Evolutionary conservation across 1,284 basidiomycete genomes (phyloP).

Genomic region (Ceratobasidium sp.): DNA sequence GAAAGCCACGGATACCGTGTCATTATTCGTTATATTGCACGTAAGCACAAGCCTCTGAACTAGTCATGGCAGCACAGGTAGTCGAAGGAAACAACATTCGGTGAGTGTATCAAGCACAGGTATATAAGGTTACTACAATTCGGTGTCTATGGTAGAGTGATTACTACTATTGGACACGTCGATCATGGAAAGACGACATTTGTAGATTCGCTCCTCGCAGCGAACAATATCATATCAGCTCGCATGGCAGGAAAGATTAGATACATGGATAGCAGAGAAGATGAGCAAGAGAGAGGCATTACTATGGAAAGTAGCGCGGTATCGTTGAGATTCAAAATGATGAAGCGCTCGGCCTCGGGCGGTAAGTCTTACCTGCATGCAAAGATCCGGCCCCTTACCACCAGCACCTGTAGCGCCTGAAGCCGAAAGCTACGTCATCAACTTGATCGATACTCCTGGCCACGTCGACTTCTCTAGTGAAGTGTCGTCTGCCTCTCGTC

Average conservation of each 20-base stretch:
- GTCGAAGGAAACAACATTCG: conserved; percentile 23
- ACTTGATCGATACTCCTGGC: conserved; percentile 98
- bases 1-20: neutral
- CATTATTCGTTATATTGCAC: neutral
- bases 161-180: conserved; percentile 84
- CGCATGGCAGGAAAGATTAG: conserved; percentile 96
- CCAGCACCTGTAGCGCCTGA: conserved; percentile 14
- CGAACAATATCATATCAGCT: conserved; percentile 96
- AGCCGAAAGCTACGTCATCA: conserved; percentile 74
- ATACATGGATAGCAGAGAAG: conserved; percentile 94
- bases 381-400: neutral
- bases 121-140: no score
- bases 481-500: conserved; percentile 90
- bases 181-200: conserved; percentile 96
- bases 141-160: conserved; percentile 47
- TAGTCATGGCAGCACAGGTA: neutral
- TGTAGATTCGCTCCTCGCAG: conserved; percentile 93
- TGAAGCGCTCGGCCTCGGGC: conserved; percentile 59
- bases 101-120: conserved; percentile 12
- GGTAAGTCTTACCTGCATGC: conserved; percentile 49
- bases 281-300: conserved; percentile 97
- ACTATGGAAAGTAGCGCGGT: conserved; percentile 99
- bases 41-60: neutral
- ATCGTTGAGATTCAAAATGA: conserved; percentile 79
- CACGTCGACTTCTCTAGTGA: conserved; percentile 99